Conservation (phyloP, 1,284 basidiomycete species). For the Tetrapyrgos nigripes region DNA sequence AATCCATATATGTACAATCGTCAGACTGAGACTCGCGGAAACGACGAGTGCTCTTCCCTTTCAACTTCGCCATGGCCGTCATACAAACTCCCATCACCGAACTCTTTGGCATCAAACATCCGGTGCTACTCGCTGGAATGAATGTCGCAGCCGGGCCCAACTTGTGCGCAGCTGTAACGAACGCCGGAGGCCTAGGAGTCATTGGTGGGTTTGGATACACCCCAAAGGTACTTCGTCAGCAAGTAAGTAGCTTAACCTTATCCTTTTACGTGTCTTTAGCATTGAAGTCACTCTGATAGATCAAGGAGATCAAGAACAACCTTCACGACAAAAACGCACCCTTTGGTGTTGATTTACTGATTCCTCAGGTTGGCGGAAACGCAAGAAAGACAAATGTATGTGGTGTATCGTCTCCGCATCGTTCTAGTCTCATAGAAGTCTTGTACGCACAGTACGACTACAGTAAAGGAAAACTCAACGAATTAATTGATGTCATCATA, state of each 20-base stretch:
- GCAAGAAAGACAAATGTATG: slow-evolving; percentile 88
- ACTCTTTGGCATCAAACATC: slow-evolving; percentile 87
- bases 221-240: slow-evolving; percentile 72
- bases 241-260: slow-evolving; percentile 50
- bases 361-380: slow-evolving; percentile 82
- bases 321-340: slow-evolving; percentile 76
- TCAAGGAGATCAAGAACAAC: slow-evolving; percentile 73
- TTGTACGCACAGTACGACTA: slow-evolving; percentile 66
- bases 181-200: slow-evolving; percentile 87
- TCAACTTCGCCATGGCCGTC: slow-evolving; percentile 52
- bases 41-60: too few species aligned
- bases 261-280: neutral
- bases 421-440: neutral
- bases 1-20: too few species aligned
- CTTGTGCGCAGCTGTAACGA: slow-evolving; percentile 86
- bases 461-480: slow-evolving; percentile 81
- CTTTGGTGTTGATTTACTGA: slow-evolving; percentile 87
- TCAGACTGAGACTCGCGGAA: too few species aligned
- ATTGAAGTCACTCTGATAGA: slow-evolving; percentile 47
- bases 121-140: slow-evolving; percentile 90
- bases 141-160: slow-evolving; percentile 89
- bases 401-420: slow-evolving; percentile 15
- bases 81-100: slow-evolving; percentile 83
- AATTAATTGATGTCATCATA: slow-evolving; percentile 86
- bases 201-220: slow-evolving; percentile 88